These are phyloP conservation scores for Ustilago tritici DNA, from an alignment of 1,284 basidiomycete species.

Conservation along the genomic window DNA sequence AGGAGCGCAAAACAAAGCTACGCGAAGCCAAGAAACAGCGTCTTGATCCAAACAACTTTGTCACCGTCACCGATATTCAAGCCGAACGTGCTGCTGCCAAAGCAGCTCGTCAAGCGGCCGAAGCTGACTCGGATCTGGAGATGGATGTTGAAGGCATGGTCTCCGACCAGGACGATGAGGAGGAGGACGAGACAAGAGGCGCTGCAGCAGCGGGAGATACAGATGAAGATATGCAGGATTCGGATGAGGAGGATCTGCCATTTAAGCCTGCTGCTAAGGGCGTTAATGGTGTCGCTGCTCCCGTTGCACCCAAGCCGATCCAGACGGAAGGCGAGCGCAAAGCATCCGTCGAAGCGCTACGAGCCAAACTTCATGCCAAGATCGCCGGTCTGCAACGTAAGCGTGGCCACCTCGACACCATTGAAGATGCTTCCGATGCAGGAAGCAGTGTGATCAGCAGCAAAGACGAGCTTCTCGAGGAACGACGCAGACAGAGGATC, in stretches of 20 bases:
- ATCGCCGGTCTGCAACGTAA: slow-evolving; percentile 60
- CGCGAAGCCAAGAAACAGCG: slow-evolving; percentile 59
- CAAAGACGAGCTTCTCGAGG: slow-evolving; percentile 65
- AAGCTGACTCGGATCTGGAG: slow-evolving; percentile 47
- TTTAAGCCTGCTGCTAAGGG: slow-evolving; percentile 1
- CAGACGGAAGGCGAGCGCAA: slow-evolving; percentile 55
- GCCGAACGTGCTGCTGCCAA: slow-evolving; percentile 53
- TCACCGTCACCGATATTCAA: slow-evolving; percentile 57
- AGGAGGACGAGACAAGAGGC: slow-evolving; percentile 38
- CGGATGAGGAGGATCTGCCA: slow-evolving; percentile 39
- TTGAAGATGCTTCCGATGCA: slow-evolving; percentile 38
- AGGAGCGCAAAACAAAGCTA: slow-evolving; percentile 57
- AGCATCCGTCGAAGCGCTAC: slow-evolving; percentile 55
- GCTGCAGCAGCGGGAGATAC: slow-evolving; percentile 48
- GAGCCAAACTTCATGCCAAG: slow-evolving; percentile 62
- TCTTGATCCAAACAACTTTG: slow-evolving; percentile 65
- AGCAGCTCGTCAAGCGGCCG: slow-evolving; percentile 36
- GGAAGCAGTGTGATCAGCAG: slow-evolving; percentile 52
- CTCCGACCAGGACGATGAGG: slow-evolving; percentile 33
- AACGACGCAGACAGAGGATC: slow-evolving; percentile 60
- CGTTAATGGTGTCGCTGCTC: slow-evolving; percentile 5
- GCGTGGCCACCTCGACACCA: slow-evolving; percentile 37
- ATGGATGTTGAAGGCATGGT: slow-evolving; percentile 52
- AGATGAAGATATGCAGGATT: slow-evolving; percentile 52
- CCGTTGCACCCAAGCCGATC: slow-evolving; percentile 21